Evolutionary conservation across 2,329 filamentous ascomycete species (phyloP), one percentile per base, ranked within the genome.

Genomic region (Aspergillus brunneoviolaceus): DNA sequence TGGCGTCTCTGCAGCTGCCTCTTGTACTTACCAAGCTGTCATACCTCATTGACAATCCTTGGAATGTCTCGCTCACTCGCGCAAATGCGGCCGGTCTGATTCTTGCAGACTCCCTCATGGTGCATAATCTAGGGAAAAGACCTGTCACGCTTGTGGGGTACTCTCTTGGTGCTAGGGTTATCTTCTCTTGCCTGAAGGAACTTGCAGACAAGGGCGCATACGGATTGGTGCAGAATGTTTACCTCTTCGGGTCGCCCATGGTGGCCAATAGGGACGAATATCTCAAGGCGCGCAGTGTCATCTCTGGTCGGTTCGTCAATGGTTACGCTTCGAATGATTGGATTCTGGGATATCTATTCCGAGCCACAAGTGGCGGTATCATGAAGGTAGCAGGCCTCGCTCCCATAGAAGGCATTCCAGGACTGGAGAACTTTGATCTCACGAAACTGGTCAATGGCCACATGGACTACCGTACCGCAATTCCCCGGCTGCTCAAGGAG

Each of bases 41-140:
- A 0, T 99, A 99, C 72, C 84, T 99, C 21, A 97, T 99, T 66
- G 95, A 99, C 76, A 99, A 99, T 71, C 95, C 95, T 0, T 99
- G 95, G 95, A 92, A 90, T 27, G 93, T 97, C n/a, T 98, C 95
- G 1, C 85, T 96, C 53, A 92, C 95, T 69, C 87, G 95, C 68
- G 95, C 95, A 31, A 93, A 90, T 69, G 84, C 91, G 58, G 91
- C 94, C 7, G 95, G 95, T 3, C 84, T 96, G 51, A 96, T 99
- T 73, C 83, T 99, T 57, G 95, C 95, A 1, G 95, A 99, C 75
- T 97, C 94, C 0, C 81, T 99, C 35, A 90, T 96, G 62, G 92
- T 96, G 68, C 87, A 92, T 52, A 97, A 96, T 72, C 82, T 99
- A 21, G 95, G 95, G 16, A 92, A 92, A 5, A 85, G 95, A 29